Conservation (phyloP, 164 flowering plant species). For the Nymphaea thermarum region DNA sequence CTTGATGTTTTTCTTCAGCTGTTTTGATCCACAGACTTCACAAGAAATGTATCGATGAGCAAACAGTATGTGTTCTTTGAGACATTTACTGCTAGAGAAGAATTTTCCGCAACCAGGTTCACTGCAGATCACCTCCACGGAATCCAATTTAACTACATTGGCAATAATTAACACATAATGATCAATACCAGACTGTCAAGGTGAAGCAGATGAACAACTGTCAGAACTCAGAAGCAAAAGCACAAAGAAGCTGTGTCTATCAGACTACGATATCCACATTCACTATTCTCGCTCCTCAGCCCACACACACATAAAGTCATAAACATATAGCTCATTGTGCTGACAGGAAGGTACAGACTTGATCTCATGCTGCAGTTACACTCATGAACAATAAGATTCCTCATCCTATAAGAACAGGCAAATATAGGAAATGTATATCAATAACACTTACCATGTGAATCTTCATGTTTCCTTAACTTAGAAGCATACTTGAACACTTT, state of each 20-base stretch:
- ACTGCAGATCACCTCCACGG: conserved; percentile 53
- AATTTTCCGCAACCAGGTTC: conserved; percentile 71
- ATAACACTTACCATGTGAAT: conserved; percentile 60
- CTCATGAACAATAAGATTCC: too few relatives aligned
- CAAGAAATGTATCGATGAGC: conserved; percentile 55
- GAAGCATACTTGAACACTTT: conserved; percentile 64
- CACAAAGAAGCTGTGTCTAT: not conserved
- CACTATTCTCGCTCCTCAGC: too few relatives aligned
- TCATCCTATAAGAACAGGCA: too few relatives aligned
- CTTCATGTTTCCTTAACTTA: conserved; percentile 52
- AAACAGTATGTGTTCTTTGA: conserved; percentile 44
- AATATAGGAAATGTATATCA: too few relatives aligned
- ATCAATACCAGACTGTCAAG: not conserved
- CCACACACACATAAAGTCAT: too few relatives aligned
- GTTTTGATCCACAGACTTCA: conserved; percentile 63
- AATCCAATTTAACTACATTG: conserved; percentile 54
- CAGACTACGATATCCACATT: too few relatives aligned
- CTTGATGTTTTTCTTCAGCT: conserved; percentile 68
- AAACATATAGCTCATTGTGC: too few relatives aligned
- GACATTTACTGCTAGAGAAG: conserved; percentile 58
- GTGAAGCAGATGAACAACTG: not conserved
- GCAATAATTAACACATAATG: not conserved
- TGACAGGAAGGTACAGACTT: too few relatives aligned
- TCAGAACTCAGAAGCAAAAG: not conserved
- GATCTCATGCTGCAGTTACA: too few relatives aligned